Evolutionary conservation across 768 basidiomycete genomes (phyloP).

Genomic region (Leccinum pellstonianum): DNA sequence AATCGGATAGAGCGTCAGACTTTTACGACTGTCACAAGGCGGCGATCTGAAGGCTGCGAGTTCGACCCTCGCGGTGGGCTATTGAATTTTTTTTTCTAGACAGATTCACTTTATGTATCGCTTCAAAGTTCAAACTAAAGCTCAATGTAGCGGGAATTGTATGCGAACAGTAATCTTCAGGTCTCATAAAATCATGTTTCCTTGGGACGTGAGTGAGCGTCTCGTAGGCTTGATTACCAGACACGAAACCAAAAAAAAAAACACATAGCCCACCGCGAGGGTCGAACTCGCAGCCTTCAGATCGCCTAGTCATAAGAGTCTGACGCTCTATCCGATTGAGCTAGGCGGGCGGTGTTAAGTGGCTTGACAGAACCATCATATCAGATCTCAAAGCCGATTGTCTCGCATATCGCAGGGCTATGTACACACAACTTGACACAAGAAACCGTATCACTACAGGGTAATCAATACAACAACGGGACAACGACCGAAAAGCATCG

Average conservation of each 20-base stretch:
- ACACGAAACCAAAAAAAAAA: background rate
- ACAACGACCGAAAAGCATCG: background rate
- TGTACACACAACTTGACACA: background rate
- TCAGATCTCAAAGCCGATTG: background rate
- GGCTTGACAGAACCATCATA: background rate
- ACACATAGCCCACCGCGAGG: constrained; percentile 58
- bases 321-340: constrained; percentile 70
- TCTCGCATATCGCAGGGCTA: background rate
- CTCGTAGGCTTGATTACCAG: no score
- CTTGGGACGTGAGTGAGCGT: no score
- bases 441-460: constrained; percentile 5
- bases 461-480: background rate
- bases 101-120: background rate
- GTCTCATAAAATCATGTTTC: no score
- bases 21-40: constrained; percentile 45
- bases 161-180: no score
- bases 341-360: constrained; percentile 48
- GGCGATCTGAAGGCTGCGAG: constrained; percentile 82
- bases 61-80: constrained; percentile 86
- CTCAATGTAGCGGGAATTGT: no score
- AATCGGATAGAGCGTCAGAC: constrained; percentile 70
- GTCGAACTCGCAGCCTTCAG: constrained; percentile 66
- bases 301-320: constrained; percentile 54
- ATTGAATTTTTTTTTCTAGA: constrained; percentile 13
- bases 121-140: no score